A percentile compares a stretch with the other conserved stretches of the same genome.
These are phyloP conservation scores for Ustanciosporium gigantosporum DNA, from an alignment of 1,284 basidiomycete genomes.

Conservation along the genomic window DNA sequence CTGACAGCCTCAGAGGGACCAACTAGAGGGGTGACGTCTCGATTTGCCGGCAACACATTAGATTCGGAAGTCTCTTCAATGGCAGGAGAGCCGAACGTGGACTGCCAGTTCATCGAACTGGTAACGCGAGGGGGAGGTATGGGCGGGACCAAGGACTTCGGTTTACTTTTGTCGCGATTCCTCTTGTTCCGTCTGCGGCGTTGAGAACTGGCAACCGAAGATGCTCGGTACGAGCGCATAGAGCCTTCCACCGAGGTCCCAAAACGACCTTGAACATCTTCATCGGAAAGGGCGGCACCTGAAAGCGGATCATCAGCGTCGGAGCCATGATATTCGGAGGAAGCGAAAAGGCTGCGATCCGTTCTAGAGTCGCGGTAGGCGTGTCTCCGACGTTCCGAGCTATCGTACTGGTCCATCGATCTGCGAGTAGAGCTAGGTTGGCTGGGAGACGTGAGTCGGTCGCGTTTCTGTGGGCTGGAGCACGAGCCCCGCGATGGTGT, in stretches of 20 bases:
- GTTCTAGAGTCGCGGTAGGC: conserved; percentile 7
- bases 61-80: conserved; percentile 3
- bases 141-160: conserved; percentile 24
- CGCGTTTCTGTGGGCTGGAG: conserved; percentile 12
- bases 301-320: conserved; percentile 23
- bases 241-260: conserved; percentile 24
- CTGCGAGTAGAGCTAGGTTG: conserved; percentile 2
- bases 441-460: conserved; percentile 2
- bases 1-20: too few relatives aligned
- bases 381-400: conserved; percentile 2
- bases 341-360: background rate
- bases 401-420: conserved; percentile 16
- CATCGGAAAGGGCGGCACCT: background rate
- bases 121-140: conserved; percentile 25
- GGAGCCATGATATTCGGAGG: conserved; percentile 2
- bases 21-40: too few relatives aligned
- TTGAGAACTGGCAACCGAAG: conserved; percentile 10
- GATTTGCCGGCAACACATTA: too few relatives aligned
- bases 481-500: conserved; percentile 9
- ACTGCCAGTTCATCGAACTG: conserved; percentile 32
- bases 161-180: conserved; percentile 6
- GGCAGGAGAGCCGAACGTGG: conserved; percentile 26
- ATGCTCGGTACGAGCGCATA: conserved; percentile 9
- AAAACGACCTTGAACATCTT: conserved; percentile 4
- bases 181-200: conserved; percentile 12